phyloP scores from a whole-genome alignment of 306 rosid genomes.

The Rosa persica region DNA sequence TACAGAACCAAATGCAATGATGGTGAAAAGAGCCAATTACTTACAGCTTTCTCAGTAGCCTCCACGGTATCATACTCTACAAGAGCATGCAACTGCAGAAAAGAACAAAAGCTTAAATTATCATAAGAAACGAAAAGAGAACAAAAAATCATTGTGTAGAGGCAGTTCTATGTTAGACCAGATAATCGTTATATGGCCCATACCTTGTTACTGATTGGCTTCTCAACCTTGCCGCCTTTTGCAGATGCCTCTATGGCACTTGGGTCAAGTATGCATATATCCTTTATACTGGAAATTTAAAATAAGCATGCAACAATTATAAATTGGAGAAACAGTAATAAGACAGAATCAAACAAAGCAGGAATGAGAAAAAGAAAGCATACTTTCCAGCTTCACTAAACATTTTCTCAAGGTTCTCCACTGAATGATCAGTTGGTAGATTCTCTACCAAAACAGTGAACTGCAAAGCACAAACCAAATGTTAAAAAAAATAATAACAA shows the following conservation, averaged over 20 bases:
- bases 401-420: slow-evolving; percentile 65
- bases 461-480: slow-evolving; percentile 60
- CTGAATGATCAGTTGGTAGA: slow-evolving; percentile 83
- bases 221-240: slow-evolving; percentile 55
- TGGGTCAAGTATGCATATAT: slow-evolving; percentile 58
- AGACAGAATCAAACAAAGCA: slow-evolving; percentile 1
- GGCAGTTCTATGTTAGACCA: not conserved
- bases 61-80: slow-evolving; percentile 88
- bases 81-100: slow-evolving; percentile 71
- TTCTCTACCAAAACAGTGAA: slow-evolving; percentile 91
- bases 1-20: slow-evolving; percentile 10
- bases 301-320: slow-evolving; percentile 14
- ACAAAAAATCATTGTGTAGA: not conserved
- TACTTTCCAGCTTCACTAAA: slow-evolving; percentile 91
- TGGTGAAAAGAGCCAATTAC: slow-evolving; percentile 30
- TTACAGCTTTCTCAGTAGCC: slow-evolving; percentile 94
- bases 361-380: slow-evolving; percentile 23
- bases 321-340: slow-evolving; percentile 18
- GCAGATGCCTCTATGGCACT: slow-evolving; percentile 45
- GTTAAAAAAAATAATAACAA: slow-evolving; percentile 19
- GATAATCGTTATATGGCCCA: not conserved
- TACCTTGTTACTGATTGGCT: slow-evolving; percentile 68
- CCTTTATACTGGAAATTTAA: slow-evolving; percentile 62
- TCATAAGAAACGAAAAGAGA: not conserved
- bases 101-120: not conserved